Percentiles rank a stretch among this genome's conserved stretches.
These are phyloP conservation scores for Phaseolus lunatus DNA, from an alignment of 306 rosid genomes.

Conservation along the genomic window DNA sequence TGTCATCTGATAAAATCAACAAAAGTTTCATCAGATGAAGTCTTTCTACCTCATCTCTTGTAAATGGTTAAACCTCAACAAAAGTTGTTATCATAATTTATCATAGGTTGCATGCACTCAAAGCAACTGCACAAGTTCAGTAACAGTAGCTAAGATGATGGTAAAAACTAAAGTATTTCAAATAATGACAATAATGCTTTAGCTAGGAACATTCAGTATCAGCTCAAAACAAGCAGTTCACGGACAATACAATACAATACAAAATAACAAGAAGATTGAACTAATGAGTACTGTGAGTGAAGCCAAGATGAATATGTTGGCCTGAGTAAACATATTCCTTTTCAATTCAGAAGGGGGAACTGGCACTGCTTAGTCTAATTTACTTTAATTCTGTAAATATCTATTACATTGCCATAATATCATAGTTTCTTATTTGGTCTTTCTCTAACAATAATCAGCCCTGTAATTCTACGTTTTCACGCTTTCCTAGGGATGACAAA, in stretches of 20 bases:
- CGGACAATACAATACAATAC: constrained; percentile 21
- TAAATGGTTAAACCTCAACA: not conserved
- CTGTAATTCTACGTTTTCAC: not conserved
- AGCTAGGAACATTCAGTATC: not conserved
- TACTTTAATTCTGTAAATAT: not conserved
- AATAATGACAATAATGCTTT: not conserved
- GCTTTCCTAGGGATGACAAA: too few species aligned
- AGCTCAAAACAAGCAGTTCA: constrained; percentile 23
- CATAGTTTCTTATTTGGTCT: not conserved
- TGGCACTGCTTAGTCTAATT: not conserved
- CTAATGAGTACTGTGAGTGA: constrained; percentile 5
- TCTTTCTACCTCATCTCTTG: not conserved
- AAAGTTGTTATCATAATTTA: not conserved
- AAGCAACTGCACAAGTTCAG: constrained; percentile 13
- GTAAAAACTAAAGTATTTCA: not conserved
- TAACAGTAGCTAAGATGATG: constrained; percentile 25
- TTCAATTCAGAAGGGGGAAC: not conserved
- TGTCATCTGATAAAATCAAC: constrained; percentile 68
- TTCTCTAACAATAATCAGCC: not conserved
- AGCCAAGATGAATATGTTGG: constrained; percentile 11
- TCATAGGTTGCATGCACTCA: constrained; percentile 15
- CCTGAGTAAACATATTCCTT: constrained; percentile 6
- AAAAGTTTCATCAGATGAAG: constrained; percentile 7
- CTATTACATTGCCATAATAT: not conserved
- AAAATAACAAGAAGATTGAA: not conserved